Evolutionary conservation across 331 rosid genomes (phyloP).

Genomic region (Erythrophleum ivorense): DNA sequence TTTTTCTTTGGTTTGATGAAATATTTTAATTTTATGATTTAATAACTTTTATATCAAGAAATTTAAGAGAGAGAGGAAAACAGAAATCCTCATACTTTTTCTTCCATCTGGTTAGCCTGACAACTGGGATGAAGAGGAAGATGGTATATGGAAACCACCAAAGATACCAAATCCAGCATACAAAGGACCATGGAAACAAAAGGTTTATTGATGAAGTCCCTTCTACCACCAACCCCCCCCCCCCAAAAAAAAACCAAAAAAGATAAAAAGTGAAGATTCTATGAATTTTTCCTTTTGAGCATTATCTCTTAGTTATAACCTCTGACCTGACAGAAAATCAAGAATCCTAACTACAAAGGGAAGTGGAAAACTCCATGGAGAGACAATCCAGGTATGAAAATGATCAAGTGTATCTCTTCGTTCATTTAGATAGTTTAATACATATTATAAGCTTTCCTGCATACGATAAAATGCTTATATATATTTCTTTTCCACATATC

Average conservation of each 20-base stretch:
- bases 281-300: constrained; percentile 11
- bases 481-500: constrained; percentile 33
- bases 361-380: constrained; percentile 86
- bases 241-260: neutral
- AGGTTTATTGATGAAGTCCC: constrained; percentile 53
- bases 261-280: neutral
- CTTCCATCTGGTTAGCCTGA: constrained; percentile 57
- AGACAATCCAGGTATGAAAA: constrained; percentile 74
- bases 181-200: constrained; percentile 83
- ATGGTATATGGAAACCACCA: constrained; percentile 76
- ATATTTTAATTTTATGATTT: constrained; percentile 18
- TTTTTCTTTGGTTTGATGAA: constrained; percentile 29
- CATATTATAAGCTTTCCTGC: constrained; percentile 6
- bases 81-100: constrained; percentile 31
- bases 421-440: constrained; percentile 31
- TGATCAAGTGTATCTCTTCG: constrained; percentile 18
- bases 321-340: constrained; percentile 68
- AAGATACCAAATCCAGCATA: constrained; percentile 83
- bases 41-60: constrained; percentile 24
- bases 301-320: constrained; percentile 41
- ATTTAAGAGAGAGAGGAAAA: neutral
- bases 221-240: neutral
- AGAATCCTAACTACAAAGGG: constrained; percentile 89
- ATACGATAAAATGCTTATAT: constrained; percentile 15
- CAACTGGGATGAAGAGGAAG: constrained; percentile 80